Percentiles rank a stretch among this genome's conserved stretches.
These are phyloP conservation scores for Backusella macrospora DNA, from an alignment of 192 early-diverging fungal species.

Conservation along the genomic window DNA sequence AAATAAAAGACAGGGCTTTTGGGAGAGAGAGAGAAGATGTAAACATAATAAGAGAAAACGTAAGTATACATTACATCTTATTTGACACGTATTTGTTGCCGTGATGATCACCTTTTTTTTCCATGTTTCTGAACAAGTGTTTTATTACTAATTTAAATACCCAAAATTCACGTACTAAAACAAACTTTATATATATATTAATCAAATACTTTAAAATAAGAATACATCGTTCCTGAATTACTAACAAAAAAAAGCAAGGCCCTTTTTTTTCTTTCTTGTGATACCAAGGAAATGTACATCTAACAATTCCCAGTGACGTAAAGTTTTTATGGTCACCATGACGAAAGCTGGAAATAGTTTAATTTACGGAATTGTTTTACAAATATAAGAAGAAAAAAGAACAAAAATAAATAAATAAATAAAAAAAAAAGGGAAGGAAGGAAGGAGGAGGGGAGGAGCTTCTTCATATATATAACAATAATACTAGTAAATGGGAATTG, in stretches of 20 bases:
- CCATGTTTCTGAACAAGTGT: neutral
- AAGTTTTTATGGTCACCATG: neutral
- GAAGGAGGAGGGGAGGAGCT: neutral
- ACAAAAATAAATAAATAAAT: too few relatives aligned
- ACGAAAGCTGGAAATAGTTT: neutral
- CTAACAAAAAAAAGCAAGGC: slow-evolving; percentile 3
- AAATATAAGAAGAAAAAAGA: neutral
- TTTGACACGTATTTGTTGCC: neutral
- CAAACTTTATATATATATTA: neutral
- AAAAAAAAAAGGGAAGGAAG: too few relatives aligned
- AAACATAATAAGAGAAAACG: neutral
- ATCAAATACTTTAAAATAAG: neutral
- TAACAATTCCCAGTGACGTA: slow-evolving; percentile 12
- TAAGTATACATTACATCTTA: neutral
- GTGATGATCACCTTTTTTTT: neutral
- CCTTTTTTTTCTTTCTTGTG: neutral
- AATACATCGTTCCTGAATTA: neutral
- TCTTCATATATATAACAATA: too few relatives aligned
- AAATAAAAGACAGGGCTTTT: neutral
- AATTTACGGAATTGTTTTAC: slow-evolving; percentile 4
- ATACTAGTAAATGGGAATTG: too few relatives aligned
- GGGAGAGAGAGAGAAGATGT: neutral
- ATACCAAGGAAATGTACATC: neutral
- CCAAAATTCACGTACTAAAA: neutral
- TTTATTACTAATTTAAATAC: neutral